Evolutionary conservation across 768 basidiomycete genomes (phyloP).

Genomic region (Rossbeevera mucosa): DNA sequence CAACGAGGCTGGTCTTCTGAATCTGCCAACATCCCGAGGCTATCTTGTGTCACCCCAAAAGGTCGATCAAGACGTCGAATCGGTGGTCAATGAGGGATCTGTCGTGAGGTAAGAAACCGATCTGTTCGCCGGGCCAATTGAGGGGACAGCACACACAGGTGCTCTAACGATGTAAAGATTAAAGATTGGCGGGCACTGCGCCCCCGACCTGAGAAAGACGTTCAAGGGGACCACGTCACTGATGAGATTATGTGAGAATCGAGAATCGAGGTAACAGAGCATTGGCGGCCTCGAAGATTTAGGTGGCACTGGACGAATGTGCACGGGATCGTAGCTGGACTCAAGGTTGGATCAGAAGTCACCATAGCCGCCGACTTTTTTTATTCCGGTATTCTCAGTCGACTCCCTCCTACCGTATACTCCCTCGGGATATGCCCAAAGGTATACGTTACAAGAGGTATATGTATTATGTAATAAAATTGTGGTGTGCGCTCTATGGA

Average conservation of each 20-base stretch:
- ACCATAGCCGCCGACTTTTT: too few species aligned
- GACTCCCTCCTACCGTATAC: too few species aligned
- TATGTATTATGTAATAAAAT: too few species aligned
- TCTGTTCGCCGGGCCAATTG: neutral
- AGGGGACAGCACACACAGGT: too few species aligned
- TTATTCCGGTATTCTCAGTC: too few species aligned
- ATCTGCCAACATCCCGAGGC: neutral
- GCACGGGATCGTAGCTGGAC: too few species aligned
- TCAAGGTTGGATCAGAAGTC: too few species aligned
- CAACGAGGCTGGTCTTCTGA: neutral
- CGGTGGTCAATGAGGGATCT: neutral
- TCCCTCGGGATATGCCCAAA: too few species aligned
- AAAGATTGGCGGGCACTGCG: neutral
- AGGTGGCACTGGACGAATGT: too few species aligned
- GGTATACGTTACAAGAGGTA: too few species aligned
- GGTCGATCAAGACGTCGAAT: neutral
- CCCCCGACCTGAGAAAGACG: neutral
- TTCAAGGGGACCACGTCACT: neutral
- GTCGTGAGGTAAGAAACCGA: neutral
- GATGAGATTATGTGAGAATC: neutral
- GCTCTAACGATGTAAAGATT: too few species aligned
- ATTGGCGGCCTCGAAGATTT: neutral
- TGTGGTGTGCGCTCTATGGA: too few species aligned
- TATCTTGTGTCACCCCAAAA: neutral
- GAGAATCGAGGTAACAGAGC: neutral